Evolutionary conservation across 108 stramenopile species (phyloP).

Genomic region (Cyclotella atomus): DNA sequence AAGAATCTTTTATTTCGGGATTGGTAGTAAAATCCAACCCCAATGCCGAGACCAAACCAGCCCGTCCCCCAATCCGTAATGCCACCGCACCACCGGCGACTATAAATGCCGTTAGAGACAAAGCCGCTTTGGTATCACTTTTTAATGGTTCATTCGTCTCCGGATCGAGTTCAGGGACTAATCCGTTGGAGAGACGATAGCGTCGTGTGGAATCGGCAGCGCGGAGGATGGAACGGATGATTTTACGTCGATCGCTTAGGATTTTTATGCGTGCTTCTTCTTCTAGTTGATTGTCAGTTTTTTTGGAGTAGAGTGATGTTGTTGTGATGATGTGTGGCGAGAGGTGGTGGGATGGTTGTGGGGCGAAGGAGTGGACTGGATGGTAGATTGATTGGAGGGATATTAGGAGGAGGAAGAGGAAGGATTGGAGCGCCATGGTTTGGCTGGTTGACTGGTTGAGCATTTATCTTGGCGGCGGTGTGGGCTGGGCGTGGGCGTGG

Average conservation of each 20-base stretch:
- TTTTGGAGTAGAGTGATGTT: background rate
- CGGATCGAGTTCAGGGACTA: slow-evolving; percentile 60
- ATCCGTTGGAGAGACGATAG: slow-evolving; percentile 43
- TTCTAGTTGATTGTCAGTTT: slow-evolving; percentile 37
- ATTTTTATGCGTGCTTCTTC: slow-evolving; percentile 70
- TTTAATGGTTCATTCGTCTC: slow-evolving; percentile 65
- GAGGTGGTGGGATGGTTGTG: background rate
- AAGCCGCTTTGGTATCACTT: slow-evolving; percentile 69
- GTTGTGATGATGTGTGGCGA: background rate
- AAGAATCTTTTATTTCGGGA: slow-evolving; percentile 75
- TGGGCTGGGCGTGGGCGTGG: too few relatives aligned
- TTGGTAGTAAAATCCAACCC: slow-evolving; percentile 89
- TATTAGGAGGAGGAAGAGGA: background rate
- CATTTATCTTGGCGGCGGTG: too few relatives aligned
- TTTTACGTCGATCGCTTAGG: slow-evolving; percentile 54
- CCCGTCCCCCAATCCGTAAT: slow-evolving; percentile 87
- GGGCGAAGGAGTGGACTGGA: background rate
- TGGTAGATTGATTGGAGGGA: background rate
- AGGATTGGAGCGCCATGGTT: background rate
- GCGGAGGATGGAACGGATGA: slow-evolving; percentile 65
- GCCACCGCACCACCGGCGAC: slow-evolving; percentile 87
- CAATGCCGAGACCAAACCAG: slow-evolving; percentile 77
- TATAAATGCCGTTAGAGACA: slow-evolving; percentile 82
- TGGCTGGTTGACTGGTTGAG: too few relatives aligned
- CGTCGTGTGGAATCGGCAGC: slow-evolving; percentile 62